Base-by-base conservation (phyloP, 441 rosid genomes). In the Codiaeum variegatum region DNA sequence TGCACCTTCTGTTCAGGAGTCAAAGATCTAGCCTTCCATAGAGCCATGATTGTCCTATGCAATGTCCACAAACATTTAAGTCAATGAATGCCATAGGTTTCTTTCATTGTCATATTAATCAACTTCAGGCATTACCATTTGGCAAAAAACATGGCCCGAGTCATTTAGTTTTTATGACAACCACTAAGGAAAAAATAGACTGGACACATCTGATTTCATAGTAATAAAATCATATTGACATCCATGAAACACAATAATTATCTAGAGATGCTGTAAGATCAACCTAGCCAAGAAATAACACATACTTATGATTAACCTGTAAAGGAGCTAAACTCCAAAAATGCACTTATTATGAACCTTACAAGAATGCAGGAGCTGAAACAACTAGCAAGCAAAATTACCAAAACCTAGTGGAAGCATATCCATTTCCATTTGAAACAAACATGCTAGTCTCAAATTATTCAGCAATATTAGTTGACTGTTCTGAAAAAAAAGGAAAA, bases 11-110 rank as follows among this genome's bases (percentile, higher is more conserved):
- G 98, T 81, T 92, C 96, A 5, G 92, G 93, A 78, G 84, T 92
- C 94, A 92, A 85, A 47, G 97, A 86, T 80, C 92, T 88, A 65
- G 96, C 98, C 81, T 90, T 92, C 96, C 99, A 92, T 56, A 95
- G 82, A 75, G 97, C 98, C 96, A 91, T 91, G 80, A 95, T 92
- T 70, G 96, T 92, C 88, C 99, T 95, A 72, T 64, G 71, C 67
- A 69, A 61, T n/a, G 70, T 9, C 47, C 13, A 68, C n/a, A 72
- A 75, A n/a, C 4, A 16, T 67, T 56, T n/a, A 71, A 49, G 66
- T 75, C 42, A 76, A 61, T 15, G 56, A 26, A 55, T 54, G 71
- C 40, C 62, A 52, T 3, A 60, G 36, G 47, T 64, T 72, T 60
- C 65, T 31, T 13, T 38, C 72, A 58, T 36, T 52, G 18, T 42